Base-by-base conservation (phyloP, 2,329 filamentous ascomycete genomes). In the Myriosclerotinia scirpicola region DNA sequence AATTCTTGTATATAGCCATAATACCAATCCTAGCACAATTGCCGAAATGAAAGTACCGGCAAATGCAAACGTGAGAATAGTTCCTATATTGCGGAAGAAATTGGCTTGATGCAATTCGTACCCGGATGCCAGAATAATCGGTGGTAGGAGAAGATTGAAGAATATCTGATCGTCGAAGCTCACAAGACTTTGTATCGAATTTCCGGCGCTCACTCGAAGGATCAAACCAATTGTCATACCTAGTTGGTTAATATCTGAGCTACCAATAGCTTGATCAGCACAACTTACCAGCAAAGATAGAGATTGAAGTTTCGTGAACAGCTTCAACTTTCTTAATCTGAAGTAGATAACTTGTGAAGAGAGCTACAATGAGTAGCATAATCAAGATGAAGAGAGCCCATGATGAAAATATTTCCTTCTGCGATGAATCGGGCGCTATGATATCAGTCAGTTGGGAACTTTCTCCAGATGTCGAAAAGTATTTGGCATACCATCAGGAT, bases 151-250 rank as follows among this genome's bases (percentile, higher is more conserved):
- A 55, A 99, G 86, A 79, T 99, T 99, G 84, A 99, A 99, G 84
- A 99, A 99, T 83, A 98, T 97, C 77, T 98, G 93, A 78, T 97
- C 97, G 81, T 98, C 91, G 83, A 99, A 99, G 79, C 90, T 96
- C 76, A 99, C 93, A 71, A 92, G 88, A 76, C 91, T 91, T 78
- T 93, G 90, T 74, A 99, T 93, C 70, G 90, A 92, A 69, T 92
- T 89, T 71, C 90, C 89, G 63, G 90, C 89, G 54, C 88, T 91
- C 70, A 97, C 81, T 75, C 95, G 87, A 67, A 99, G 87, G 68
- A 96, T 85, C 73, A 99, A 82, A 7, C 95, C 95, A 68, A 99
- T 92, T 67, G 93, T 90, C 95, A 98, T 98, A 75, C 94, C 94
- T 96, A 44, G 11, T 15, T 38, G 34, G 20, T 66, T 30, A 66